Evolutionary conservation across 2,329 filamentous ascomycete genomes (phyloP).

Genomic region (Tolypocladium tundrense): DNA sequence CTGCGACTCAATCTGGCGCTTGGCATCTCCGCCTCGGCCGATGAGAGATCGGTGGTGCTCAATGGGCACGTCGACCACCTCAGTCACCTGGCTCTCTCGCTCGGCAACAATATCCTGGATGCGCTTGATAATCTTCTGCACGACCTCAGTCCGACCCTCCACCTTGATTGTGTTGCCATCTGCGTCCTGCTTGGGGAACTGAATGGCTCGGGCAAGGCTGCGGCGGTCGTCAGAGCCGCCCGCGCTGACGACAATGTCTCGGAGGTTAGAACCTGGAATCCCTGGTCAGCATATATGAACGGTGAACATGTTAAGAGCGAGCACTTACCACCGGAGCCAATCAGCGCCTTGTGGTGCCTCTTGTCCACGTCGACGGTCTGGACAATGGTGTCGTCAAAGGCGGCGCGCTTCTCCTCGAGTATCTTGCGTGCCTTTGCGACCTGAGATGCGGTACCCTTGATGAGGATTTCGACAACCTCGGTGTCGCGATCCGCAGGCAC

Average conservation of each 20-base stretch:
- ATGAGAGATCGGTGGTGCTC: slow-evolving; percentile 89
- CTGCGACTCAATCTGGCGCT: slow-evolving; percentile 74
- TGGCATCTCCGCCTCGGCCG: slow-evolving; percentile 79
- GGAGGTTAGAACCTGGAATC: slow-evolving; percentile 65
- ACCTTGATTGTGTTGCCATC: slow-evolving; percentile 77
- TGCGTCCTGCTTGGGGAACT: slow-evolving; percentile 84
- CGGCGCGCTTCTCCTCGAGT: slow-evolving; percentile 72
- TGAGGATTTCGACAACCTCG: slow-evolving; percentile 70
- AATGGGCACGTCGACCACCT: slow-evolving; percentile 69
- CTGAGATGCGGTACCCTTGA: slow-evolving; percentile 86
- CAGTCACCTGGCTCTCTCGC: slow-evolving; percentile 71
- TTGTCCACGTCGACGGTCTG: slow-evolving; percentile 84
- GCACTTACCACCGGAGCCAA: slow-evolving; percentile 73
- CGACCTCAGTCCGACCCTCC: slow-evolving; percentile 73
- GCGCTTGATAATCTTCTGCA: slow-evolving; percentile 76
- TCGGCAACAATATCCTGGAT: slow-evolving; percentile 77
- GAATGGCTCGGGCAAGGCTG: slow-evolving; percentile 78
- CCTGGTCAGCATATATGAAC: slow-evolving; percentile 3
- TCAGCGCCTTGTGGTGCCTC: slow-evolving; percentile 84
- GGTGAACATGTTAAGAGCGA: background rate
- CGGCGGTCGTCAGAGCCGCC: slow-evolving; percentile 83
- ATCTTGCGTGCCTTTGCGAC: slow-evolving; percentile 88
- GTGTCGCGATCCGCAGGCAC: slow-evolving; percentile 73
- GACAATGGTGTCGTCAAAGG: slow-evolving; percentile 83
- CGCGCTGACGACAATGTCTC: slow-evolving; percentile 75